Evolutionary conservation across 179 eudicot genomes (phyloP).

Genomic region (Silene coronaria): DNA sequence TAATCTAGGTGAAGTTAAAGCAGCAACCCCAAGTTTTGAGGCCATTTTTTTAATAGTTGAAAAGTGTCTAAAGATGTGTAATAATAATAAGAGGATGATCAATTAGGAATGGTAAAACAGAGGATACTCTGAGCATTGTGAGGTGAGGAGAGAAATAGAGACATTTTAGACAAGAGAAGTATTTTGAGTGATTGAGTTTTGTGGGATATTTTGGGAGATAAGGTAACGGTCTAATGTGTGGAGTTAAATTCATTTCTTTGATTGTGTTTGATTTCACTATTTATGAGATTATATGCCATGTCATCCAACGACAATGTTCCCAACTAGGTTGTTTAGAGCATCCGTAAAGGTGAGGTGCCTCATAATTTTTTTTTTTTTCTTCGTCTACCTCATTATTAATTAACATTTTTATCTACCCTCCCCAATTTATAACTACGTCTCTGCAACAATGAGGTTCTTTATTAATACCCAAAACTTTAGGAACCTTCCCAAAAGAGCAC

Average conservation of each 20-base stretch:
- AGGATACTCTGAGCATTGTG: conserved; percentile 26
- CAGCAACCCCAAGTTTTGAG: conserved; percentile 46
- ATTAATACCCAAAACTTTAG: too few relatives aligned
- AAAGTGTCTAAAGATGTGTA: not conserved
- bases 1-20: conserved; percentile 40
- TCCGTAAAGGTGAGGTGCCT: too few relatives aligned
- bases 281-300: conserved; percentile 22
- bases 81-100: conserved; percentile 2
- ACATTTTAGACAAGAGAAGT: not conserved
- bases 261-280: conserved; percentile 11
- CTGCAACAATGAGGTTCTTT: too few relatives aligned
- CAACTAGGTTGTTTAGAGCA: too few relatives aligned
- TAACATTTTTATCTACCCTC: too few relatives aligned
- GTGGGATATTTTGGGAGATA: conserved; percentile 29
- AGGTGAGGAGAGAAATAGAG: conserved; percentile 9
- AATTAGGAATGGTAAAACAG: conserved; percentile 14
- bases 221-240: conserved; percentile 31
- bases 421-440: too few relatives aligned
- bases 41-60: conserved; percentile 64
- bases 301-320: not conserved
- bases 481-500: too few relatives aligned
- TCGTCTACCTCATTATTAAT: too few relatives aligned
- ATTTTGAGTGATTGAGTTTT: conserved; percentile 16
- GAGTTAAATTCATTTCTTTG: conserved; percentile 22
- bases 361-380: too few relatives aligned